Conservation (phyloP, 768 basidiomycete genomes). For the Mrakia frigida region DNA sequence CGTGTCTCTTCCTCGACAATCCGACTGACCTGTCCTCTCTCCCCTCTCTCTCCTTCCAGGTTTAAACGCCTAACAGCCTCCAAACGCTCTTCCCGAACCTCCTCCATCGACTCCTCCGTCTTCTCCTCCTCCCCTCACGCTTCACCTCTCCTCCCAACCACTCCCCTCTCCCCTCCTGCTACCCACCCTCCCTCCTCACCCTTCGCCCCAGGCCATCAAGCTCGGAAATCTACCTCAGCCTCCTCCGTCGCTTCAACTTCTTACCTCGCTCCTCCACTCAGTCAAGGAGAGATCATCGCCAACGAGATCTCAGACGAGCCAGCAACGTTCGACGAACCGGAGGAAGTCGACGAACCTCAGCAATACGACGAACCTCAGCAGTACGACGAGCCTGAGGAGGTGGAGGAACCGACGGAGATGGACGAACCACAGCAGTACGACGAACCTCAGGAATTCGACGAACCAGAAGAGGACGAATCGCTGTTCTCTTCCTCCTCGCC, state of each 20-base stretch:
- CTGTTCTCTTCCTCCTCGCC: not conserved
- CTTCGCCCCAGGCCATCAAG: not conserved
- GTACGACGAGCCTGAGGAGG: slow-evolving; percentile 12
- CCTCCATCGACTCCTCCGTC: slow-evolving; percentile 17
- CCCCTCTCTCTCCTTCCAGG: not conserved
- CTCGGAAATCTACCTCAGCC: not conserved
- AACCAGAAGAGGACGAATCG: not conserved
- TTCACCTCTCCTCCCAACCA: not conserved
- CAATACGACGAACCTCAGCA: slow-evolving; percentile 13
- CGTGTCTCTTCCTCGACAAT: slow-evolving; percentile 27
- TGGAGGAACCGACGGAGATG: not conserved
- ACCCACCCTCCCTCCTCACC: not conserved
- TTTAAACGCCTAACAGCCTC: slow-evolving; percentile 12
- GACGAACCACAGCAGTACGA: not conserved
- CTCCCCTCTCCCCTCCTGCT: not conserved
- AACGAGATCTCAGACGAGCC: slow-evolving; percentile 13
- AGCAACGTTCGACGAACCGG: not conserved
- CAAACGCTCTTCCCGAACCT: slow-evolving; percentile 3
- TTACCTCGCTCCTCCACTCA: not conserved
- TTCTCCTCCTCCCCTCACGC: not conserved
- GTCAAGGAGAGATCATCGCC: not conserved
- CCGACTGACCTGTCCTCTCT: not conserved
- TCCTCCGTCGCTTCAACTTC: not conserved
- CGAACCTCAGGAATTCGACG: slow-evolving; percentile 14
- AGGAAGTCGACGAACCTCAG: not conserved